Conservation (phyloP, 192 early-diverging fungal genomes). For the Coemansia erecta region DNA sequence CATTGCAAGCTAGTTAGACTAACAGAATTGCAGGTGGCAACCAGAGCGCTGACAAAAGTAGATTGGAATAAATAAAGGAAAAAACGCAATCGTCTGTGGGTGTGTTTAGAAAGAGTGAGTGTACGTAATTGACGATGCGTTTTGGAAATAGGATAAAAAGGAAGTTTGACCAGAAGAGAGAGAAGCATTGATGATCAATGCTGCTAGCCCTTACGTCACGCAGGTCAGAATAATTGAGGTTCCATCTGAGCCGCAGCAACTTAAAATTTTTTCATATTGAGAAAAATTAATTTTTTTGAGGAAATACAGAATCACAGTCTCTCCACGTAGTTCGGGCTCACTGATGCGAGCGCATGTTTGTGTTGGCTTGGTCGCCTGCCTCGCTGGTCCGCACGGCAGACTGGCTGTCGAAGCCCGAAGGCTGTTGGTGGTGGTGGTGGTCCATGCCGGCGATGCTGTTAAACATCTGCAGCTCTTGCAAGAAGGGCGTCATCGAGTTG, state of each 20-base stretch:
- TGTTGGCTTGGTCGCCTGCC: too few species aligned
- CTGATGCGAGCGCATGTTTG: too few species aligned
- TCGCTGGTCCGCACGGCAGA: background rate
- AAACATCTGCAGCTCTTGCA: constrained; percentile 48
- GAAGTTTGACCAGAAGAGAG: background rate
- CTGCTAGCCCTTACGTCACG: background rate
- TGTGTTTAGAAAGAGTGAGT: background rate
- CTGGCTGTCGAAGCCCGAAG: background rate
- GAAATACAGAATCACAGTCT: too few species aligned
- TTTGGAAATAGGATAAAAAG: background rate
- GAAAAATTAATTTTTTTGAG: too few species aligned
- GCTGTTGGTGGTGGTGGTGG: constrained; percentile 10
- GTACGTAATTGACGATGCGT: background rate
- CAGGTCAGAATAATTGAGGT: background rate
- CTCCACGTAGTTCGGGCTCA: too few species aligned
- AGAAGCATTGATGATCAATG: too few species aligned
- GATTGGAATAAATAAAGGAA: constrained; percentile 2
- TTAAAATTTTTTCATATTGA: too few species aligned
- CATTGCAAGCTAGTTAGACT: constrained; percentile 20
- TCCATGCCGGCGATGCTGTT: constrained; percentile 16
- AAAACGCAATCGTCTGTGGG: background rate
- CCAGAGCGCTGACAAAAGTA: background rate
- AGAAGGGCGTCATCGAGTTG: constrained; percentile 50
- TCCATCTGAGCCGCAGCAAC: too few species aligned
- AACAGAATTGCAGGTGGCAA: background rate